Evolutionary conservation across 352 stramenopile genomes (phyloP).

Genomic region (Chrysophaeum taylorii): DNA sequence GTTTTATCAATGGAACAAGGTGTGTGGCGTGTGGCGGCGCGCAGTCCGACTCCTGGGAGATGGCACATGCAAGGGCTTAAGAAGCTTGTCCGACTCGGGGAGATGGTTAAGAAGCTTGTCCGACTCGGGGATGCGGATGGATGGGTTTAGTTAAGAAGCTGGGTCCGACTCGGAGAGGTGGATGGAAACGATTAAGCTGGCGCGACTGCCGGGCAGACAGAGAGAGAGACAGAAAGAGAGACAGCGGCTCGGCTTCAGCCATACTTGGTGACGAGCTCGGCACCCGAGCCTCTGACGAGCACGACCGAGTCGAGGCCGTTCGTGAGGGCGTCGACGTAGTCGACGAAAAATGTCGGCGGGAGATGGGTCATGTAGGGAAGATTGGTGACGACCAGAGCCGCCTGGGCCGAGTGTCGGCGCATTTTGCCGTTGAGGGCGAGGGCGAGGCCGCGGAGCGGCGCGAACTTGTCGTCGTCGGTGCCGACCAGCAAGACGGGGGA

Average conservation of each 20-base stretch:
- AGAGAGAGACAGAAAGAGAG: too few species aligned
- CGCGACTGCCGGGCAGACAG: too few species aligned
- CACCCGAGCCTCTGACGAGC: constrained; percentile 37
- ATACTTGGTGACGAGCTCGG: constrained; percentile 41
- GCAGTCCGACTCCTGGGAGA: too few species aligned
- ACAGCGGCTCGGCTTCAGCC: constrained; percentile 20
- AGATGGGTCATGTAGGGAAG: constrained; percentile 35
- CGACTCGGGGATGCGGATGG: too few species aligned
- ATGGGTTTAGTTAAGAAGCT: too few species aligned
- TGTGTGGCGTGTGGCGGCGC: too few species aligned
- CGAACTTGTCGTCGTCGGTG: constrained; percentile 13
- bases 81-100: too few species aligned
- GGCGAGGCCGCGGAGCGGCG: constrained; percentile 12
- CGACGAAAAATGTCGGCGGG: constrained; percentile 28
- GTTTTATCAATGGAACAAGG: too few species aligned
- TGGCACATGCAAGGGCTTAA: too few species aligned
- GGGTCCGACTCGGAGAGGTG: too few species aligned
- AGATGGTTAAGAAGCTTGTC: too few species aligned
- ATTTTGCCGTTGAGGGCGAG: constrained; percentile 33
- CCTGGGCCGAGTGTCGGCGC: constrained; percentile 25
- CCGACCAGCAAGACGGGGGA: constrained; percentile 12
- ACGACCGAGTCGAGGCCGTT: constrained; percentile 32
- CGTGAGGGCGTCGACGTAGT: constrained; percentile 32
- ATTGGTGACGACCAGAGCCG: constrained; percentile 38
- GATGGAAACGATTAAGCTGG: too few species aligned